Conservation (phyloP, 1,139 yeast genomes). For the Candida sp. region DNA sequence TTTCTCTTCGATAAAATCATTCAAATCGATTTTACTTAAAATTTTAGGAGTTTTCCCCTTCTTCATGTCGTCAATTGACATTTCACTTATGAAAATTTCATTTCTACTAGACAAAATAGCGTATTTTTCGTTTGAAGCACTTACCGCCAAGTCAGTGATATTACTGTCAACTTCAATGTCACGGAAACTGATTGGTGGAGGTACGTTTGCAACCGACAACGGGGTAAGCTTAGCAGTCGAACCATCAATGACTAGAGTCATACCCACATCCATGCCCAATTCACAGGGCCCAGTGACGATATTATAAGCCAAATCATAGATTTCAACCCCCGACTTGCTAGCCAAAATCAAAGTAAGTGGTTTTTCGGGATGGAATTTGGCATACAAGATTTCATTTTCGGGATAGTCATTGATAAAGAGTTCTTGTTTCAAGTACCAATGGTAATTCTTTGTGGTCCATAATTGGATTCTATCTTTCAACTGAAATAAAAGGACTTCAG, state of each 20-base stretch:
- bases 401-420: slow-evolving; percentile 31
- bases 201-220: slow-evolving; percentile 79
- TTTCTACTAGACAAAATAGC: slow-evolving; percentile 52
- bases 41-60: slow-evolving; percentile 48
- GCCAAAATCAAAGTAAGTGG: slow-evolving; percentile 73
- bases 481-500: slow-evolving; percentile 74
- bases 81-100: slow-evolving; percentile 19
- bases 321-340: slow-evolving; percentile 47
- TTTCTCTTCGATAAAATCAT: slow-evolving; percentile 24
- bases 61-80: slow-evolving; percentile 26
- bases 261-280: slow-evolving; percentile 71
- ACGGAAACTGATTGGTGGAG: slow-evolving; percentile 88
- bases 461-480: slow-evolving; percentile 62
- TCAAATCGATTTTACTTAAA: slow-evolving; percentile 28
- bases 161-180: slow-evolving; percentile 50
- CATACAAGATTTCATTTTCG: slow-evolving; percentile 38
- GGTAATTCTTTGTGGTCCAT: slow-evolving; percentile 92
- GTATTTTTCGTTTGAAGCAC: slow-evolving; percentile 53
- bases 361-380: slow-evolving; percentile 88
- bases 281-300: slow-evolving; percentile 66
- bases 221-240: slow-evolving; percentile 74
- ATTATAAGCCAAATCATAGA: slow-evolving; percentile 67
- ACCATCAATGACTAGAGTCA: slow-evolving; percentile 82
- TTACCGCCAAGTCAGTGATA: slow-evolving; percentile 64
- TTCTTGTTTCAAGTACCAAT: slow-evolving; percentile 93